phyloP scores from a whole-genome alignment of 805 yeast species.

The Saccharomycopsis amapae region DNA sequence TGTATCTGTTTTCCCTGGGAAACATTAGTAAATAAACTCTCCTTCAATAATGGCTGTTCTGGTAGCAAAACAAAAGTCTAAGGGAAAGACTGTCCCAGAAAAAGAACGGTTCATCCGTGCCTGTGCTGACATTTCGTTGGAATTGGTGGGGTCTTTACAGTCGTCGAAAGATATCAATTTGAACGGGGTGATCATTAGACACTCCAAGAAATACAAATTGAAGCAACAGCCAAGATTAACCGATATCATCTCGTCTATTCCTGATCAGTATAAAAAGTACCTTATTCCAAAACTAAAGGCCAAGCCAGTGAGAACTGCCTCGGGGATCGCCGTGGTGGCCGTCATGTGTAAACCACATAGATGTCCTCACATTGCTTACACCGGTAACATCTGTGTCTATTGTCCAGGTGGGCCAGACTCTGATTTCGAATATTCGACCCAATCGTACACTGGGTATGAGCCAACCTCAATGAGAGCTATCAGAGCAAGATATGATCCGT shows the following conservation, averaged over 20 bases:
- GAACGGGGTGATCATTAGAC: conserved; percentile 80
- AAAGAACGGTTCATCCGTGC: conserved; percentile 89
- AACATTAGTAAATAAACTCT: too few relatives aligned
- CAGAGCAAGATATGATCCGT: conserved; percentile 95
- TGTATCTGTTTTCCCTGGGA: too few relatives aligned
- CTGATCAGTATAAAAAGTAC: conserved; percentile 91
- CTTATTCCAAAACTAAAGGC: conserved; percentile 90
- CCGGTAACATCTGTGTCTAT: conserved; percentile 96
- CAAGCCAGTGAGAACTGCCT: conserved; percentile 97
- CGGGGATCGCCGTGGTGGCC: conserved; percentile 98
- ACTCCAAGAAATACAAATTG: conserved; percentile 84
- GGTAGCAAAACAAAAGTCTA: conserved; percentile 21
- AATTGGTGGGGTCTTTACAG: conserved; percentile 70
- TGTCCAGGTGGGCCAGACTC: conserved; percentile 99
- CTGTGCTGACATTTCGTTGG: conserved; percentile 86
- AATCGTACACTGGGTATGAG: conserved; percentile 96
- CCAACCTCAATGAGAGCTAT: conserved; percentile 99
- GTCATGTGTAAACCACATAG: conserved; percentile 99
- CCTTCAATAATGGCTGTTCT: conserved; percentile 1
- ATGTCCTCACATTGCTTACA: conserved; percentile 98
- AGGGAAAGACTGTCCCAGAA: conserved; percentile 64
- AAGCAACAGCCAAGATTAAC: conserved; percentile 91
- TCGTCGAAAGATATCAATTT: conserved; percentile 74
- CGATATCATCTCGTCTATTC: conserved; percentile 90
- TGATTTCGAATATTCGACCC: conserved; percentile 96